Conservation (phyloP, 805 yeast species). For the Spencermartinsiella europaea region DNA sequence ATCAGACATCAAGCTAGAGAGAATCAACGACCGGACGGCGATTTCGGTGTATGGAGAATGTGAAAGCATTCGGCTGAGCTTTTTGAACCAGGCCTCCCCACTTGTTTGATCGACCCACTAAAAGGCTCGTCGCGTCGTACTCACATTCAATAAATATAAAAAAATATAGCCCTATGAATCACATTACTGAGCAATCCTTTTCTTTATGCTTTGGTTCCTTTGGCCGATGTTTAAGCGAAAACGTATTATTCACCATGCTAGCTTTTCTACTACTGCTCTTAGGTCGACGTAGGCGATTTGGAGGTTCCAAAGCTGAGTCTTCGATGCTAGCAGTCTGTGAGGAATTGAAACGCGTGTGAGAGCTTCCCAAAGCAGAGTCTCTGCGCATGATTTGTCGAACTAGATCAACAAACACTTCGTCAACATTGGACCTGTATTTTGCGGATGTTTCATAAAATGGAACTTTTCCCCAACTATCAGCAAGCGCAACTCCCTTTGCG, state of each 20-base stretch:
- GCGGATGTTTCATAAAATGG: conserved; percentile 95
- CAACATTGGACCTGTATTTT: conserved; percentile 82
- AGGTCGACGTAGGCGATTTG: background rate
- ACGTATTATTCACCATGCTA: background rate
- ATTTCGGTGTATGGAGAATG: conserved; percentile 32
- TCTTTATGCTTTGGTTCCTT: conserved; percentile 7
- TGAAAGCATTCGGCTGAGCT: no score
- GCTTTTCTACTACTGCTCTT: conserved; percentile 4
- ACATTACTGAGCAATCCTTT: conserved; percentile 25
- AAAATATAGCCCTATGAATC: conserved; percentile 6
- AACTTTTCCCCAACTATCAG: conserved; percentile 81
- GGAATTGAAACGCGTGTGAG: conserved; percentile 4
- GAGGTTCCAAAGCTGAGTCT: background rate
- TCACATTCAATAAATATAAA: no score
- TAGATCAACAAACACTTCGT: conserved; percentile 82
- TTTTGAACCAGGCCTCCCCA: no score
- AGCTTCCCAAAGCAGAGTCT: conserved; percentile 37
- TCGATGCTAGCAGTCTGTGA: conserved; percentile 7
- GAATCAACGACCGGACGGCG: conserved; percentile 13
- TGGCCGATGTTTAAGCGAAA: background rate
- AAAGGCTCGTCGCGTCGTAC: no score
- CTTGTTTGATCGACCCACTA: no score
- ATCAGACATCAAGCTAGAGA: conserved; percentile 16
- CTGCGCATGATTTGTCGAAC: conserved; percentile 84
- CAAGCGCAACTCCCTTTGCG: conserved; percentile 76